These are phyloP conservation scores for Bisporella sp. DNA, from an alignment of 2,329 filamentous ascomycete species.

Conservation along the genomic window DNA sequence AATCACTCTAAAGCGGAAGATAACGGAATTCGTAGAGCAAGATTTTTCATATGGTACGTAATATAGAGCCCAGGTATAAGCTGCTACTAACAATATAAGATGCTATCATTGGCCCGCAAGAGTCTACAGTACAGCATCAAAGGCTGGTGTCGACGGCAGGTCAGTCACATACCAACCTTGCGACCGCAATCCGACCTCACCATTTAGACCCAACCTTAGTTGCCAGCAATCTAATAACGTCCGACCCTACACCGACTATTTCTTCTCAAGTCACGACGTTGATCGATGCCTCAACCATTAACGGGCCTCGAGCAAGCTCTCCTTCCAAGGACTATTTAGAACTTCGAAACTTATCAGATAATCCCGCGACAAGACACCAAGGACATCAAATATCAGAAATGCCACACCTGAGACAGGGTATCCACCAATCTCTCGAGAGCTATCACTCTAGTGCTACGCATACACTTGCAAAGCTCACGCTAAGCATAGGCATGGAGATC, in stretches of 20 bases:
- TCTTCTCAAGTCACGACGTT: no score
- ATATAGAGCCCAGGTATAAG: no score
- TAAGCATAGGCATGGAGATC: constrained; percentile 1
- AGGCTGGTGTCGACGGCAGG: no score
- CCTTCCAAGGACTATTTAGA: background rate
- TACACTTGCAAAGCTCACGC: background rate
- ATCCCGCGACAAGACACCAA: background rate
- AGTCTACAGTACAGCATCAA: no score
- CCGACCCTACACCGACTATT: background rate
- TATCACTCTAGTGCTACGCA: background rate
- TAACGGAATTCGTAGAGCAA: background rate
- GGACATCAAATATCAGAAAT: background rate
- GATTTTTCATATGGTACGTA: background rate
- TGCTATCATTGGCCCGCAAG: no score
- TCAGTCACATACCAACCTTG: no score
- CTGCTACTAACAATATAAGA: no score
- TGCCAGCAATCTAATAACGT: background rate
- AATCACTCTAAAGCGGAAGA: constrained; percentile 1
- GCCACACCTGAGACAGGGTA: background rate
- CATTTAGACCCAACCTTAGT: background rate
- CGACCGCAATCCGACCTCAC: no score
- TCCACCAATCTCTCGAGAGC: background rate
- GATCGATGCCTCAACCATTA: constrained; percentile 5
- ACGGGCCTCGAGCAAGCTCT: constrained; percentile 2
- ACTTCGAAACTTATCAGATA: background rate